Evolutionary conservation across 2,329 filamentous ascomycete species (phyloP).

Genomic region (Claviceps capensis): DNA sequence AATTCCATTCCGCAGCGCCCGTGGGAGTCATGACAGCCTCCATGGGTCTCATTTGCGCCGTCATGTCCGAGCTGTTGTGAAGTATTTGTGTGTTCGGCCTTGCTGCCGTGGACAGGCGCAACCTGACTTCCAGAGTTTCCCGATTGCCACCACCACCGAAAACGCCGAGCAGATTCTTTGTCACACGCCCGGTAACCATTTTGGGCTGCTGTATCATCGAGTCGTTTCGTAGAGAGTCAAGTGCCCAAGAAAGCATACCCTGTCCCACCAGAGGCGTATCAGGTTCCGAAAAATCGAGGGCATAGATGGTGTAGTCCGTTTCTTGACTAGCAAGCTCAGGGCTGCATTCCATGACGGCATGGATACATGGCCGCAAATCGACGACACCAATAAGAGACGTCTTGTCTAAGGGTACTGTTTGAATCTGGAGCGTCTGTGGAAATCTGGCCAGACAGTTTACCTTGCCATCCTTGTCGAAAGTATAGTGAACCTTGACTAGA

Average conservation of each 20-base stretch:
- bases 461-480: conserved; percentile 80
- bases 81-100: conserved; percentile 30
- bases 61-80: conserved; percentile 10
- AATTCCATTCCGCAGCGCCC: conserved; percentile 65
- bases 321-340: conserved; percentile 63
- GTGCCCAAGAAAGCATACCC: conserved; percentile 79
- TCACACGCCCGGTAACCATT: conserved; percentile 80
- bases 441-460: conserved; percentile 81
- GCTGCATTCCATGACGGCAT: conserved; percentile 64
- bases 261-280: conserved; percentile 89
- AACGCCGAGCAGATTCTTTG: conserved; percentile 70
- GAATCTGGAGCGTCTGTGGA: conserved; percentile 65
- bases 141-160: conserved; percentile 72
- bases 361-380: conserved; percentile 74
- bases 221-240: conserved; percentile 32
- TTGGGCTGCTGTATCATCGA: conserved; percentile 44
- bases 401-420: conserved; percentile 70
- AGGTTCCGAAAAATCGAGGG: conserved; percentile 90
- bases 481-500: conserved; percentile 90
- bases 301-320: conserved; percentile 90
- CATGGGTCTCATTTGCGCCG: conserved; percentile 11
- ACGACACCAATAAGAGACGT: conserved; percentile 71
- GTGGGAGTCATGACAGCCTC: conserved; percentile 31
- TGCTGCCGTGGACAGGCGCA: conserved; percentile 69
- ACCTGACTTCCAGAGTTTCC: conserved; percentile 85